Evolutionary conservation across 2,329 filamentous ascomycete species (phyloP), one percentile per base, ranked within the genome.

Genomic region (Fusarium nodosum): DNA sequence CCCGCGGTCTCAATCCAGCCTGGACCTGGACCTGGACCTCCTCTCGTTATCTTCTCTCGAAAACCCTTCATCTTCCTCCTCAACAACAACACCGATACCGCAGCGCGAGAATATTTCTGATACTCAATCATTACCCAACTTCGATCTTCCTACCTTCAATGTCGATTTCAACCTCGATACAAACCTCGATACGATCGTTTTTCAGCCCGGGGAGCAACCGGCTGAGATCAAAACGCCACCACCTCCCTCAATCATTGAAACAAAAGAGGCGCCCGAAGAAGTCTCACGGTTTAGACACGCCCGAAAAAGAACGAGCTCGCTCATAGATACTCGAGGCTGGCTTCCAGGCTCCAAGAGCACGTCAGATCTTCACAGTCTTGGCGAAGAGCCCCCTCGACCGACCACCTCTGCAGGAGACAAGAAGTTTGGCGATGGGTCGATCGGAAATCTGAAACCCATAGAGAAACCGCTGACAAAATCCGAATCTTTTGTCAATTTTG

Each of bases 111-210:
- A 62, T 60, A 50, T 61, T 31, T 53, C 68, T 41, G 60, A 61
- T 42, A 55, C 70, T 11, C 56, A 61, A 26, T 50, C 61, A 38
- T 41, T 75, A 60, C 52, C 72, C 28, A 64, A 34, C 56, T 86
- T 87, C 75, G 84, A 86, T 60, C 77, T 88, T 34, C 83, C 85
- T 38, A 83, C 84, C 1, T 85, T 88, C 75, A 83, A 87, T 66
- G 80, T 84, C 71, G 81, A 81, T 67, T 78, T 82, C 68, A 79
- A 84, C 42, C 79, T 88, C 73, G 82, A 86, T 69, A 81, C 82
- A 7, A 79, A 84, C 42, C 79, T 88, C 72, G 82, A 86, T 69
- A 81, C 82, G 5, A 82, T 80, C 20, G 75, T 86, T 30, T 81
- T 79, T 45, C 73, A 83, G 68, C 76, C 79, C 62, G 72, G 50